phyloP scores from a whole-genome alignment of 148 eudicot species.

The Chenopodium formosanum region DNA sequence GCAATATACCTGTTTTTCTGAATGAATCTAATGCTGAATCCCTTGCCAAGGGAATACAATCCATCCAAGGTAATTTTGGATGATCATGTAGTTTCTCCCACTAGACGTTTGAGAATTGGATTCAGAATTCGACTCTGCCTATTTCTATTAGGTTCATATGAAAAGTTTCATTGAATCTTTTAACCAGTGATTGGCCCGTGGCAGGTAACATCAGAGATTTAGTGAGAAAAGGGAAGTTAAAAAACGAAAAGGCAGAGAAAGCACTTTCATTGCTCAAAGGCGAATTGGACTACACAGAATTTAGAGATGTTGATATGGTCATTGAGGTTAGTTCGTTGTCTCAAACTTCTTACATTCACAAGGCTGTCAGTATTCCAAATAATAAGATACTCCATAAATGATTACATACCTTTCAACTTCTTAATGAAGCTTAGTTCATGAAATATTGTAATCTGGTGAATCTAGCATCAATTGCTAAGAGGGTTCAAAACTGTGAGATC shows the following conservation, averaged over 20 bases:
- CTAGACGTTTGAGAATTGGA: background rate
- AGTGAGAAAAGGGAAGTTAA: slow-evolving; percentile 68
- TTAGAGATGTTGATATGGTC: slow-evolving; percentile 86
- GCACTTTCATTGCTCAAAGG: slow-evolving; percentile 82
- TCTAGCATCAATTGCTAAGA: too few species aligned
- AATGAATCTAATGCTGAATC: slow-evolving; percentile 83
- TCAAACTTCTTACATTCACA: background rate
- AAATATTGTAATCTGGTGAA: too few species aligned
- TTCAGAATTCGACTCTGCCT: background rate
- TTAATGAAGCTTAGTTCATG: too few species aligned
- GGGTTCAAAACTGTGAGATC: too few species aligned
- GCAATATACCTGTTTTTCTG: slow-evolving; percentile 63
- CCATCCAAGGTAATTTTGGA: slow-evolving; percentile 55
- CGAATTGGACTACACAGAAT: slow-evolving; percentile 78
- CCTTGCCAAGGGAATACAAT: slow-evolving; percentile 74
- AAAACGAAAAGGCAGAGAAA: slow-evolving; percentile 70
- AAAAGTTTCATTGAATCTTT: slow-evolving; percentile 6
- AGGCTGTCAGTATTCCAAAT: background rate
- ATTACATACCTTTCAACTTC: too few species aligned
- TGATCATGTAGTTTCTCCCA: background rate
- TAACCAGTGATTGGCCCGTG: slow-evolving; percentile 17
- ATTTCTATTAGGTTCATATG: background rate
- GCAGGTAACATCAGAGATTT: slow-evolving; percentile 72
- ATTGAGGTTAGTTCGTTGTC: slow-evolving; percentile 58
- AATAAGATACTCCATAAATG: too few species aligned